phyloP scores from a whole-genome alignment of 768 basidiomycete species.

The Candolleomyces efflorescens region DNA sequence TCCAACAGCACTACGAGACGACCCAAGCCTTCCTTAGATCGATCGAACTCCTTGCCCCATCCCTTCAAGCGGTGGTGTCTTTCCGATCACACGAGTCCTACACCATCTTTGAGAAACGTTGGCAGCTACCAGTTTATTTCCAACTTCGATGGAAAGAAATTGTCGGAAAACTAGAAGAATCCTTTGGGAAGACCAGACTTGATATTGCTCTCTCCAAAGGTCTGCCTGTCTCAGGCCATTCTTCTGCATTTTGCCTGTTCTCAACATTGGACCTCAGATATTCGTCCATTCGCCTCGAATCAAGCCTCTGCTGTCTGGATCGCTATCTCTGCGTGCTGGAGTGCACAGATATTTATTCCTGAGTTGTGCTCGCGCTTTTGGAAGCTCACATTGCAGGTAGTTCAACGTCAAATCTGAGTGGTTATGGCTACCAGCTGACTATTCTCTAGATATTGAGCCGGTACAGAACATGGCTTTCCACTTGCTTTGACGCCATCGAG shows the following conservation, averaged over 20 bases:
- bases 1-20: conserved; percentile 71
- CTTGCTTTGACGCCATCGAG: conserved; percentile 40
- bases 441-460: conserved; percentile 66
- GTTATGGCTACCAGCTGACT: background rate
- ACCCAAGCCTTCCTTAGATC: conserved; percentile 79
- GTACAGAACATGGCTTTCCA: conserved; percentile 76
- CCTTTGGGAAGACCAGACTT: conserved; percentile 41
- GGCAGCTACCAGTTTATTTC: conserved; percentile 97
- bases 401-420: conserved; percentile 11
- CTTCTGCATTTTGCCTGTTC: background rate
- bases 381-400: conserved; percentile 85
- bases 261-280: conserved; percentile 9
- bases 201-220: conserved; percentile 40
- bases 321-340: conserved; percentile 82
- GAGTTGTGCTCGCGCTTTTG: conserved; percentile 85
- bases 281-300: conserved; percentile 18
- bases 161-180: conserved; percentile 69
- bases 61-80: conserved; percentile 57
- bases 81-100: conserved; percentile 76
- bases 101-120: conserved; percentile 70
- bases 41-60: conserved; percentile 80
- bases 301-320: conserved; percentile 69
- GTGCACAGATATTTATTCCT: conserved; percentile 77
- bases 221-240: conserved; percentile 15
- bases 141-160: conserved; percentile 98